Percentiles rank a stretch among this genome's conserved stretches.
phyloP scores from a whole-genome alignment of 2,329 filamentous ascomycete species.

The Pestalotiopsis sp. region DNA sequence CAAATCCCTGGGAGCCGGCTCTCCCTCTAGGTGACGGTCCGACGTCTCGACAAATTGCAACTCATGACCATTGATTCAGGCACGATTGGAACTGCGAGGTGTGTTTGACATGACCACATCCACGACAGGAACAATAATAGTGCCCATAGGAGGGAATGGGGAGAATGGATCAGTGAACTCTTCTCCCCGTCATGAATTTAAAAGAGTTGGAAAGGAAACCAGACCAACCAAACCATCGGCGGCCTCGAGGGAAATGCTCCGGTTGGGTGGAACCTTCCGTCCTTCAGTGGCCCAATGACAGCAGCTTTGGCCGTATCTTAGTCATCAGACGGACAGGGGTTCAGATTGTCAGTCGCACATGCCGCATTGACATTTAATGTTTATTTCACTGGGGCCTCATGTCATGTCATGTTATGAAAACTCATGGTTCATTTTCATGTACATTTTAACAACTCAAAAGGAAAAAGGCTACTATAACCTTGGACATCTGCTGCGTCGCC shows the following conservation, averaged over 20 bases:
- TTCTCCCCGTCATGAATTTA: not conserved
- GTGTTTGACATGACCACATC: not conserved
- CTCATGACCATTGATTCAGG: not conserved
- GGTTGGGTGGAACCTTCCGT: conserved; percentile 5
- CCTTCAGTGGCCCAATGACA: not conserved
- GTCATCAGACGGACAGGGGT: not conserved
- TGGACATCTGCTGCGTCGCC: too few relatives aligned
- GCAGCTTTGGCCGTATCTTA: not conserved
- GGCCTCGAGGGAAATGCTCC: not conserved
- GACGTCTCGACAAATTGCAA: not conserved
- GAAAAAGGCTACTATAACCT: too few relatives aligned
- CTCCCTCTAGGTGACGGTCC: not conserved
- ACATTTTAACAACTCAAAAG: too few relatives aligned
- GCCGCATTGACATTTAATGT: too few relatives aligned
- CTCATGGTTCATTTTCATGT: too few relatives aligned
- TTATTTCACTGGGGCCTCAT: too few relatives aligned
- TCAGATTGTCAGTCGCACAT: not conserved
- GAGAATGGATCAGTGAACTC: not conserved
- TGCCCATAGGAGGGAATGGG: not conserved
- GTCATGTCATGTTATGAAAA: too few relatives aligned
- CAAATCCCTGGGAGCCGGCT: not conserved
- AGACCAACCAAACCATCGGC: not conserved
- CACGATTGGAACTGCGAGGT: not conserved
- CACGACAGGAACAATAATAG: not conserved
- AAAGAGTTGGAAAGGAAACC: not conserved